Evolutionary conservation across 306 rosid genomes (phyloP), one percentile per base, ranked within the genome.

Genomic region (Inga leiocalycina): DNA sequence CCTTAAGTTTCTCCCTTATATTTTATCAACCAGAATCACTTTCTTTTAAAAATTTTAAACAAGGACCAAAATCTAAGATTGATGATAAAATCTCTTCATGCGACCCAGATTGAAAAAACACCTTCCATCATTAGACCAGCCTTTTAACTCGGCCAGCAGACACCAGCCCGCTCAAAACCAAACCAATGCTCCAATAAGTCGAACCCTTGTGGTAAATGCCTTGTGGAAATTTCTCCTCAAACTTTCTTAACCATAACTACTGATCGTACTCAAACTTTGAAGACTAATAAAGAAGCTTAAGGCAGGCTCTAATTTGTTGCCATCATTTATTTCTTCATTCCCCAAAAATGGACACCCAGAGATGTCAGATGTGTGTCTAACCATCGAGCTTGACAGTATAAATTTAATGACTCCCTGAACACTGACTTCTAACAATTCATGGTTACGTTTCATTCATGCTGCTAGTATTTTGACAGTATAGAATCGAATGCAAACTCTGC

Each of bases 281-380:
- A 69, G 51, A 61, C 82, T 77, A 76, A 51, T n/a, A 44, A 67
- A 56, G 79, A 76, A 82, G 61, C 67, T 80, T 37, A 71, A 82
- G 71, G 71, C 56, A 83, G 51, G n/a, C 69, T 56, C 85, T 52
- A 45, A 57, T 34, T 81, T 68, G 70, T 48, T 74, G 69, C 10
- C 82, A 77, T 16, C 13, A 27, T 16, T 44, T 27, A n/a, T 19
- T 19, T 49, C 71, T 19, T 49, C 71, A 67, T 39, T 34, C 68
- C 64, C 80, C 52, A 17, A 17, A 52, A 51, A 64, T 64, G 19
- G 19, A 9, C 43, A 32, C 46, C 27, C 46, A 78, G 59, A 34
- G 52, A 78, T 59, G 49, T 48, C n/a, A 56, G 64, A 56, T 56
- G 71, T 14, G 27, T 39, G 74, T 64, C 56, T 13, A 83, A 52